Base-by-base conservation (phyloP, 2,329 filamentous ascomycete species). In the Dothiorella sarmentorum region DNA sequence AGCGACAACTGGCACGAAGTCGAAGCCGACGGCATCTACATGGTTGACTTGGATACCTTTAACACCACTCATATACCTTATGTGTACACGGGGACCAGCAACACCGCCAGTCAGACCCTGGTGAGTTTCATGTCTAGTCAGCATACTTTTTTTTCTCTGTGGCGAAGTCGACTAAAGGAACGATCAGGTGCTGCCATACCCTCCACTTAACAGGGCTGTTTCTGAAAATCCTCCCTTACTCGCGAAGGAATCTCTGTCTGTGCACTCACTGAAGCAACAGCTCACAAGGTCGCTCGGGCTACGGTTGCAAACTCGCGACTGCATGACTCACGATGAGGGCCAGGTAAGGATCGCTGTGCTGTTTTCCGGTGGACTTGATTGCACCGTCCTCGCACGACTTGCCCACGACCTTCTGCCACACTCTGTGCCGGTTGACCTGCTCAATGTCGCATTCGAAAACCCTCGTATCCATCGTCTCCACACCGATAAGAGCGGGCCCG, bases 371-470 rank as follows among this genome's bases (percentile, higher is more conserved):
- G 94, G 94, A 0, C 81, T 99, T 6, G 94, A 99, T 71, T 97
- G 94, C 69, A 93, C 92, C 0, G 79, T 97, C 0, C 79, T 99
- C 49, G 93, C 93, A 20, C 84, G 91, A 42, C 75, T 97, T 22
- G 80, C 83, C 10, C 89, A 96, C 69, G 88, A 96, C 11, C 73
- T 95, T 2, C 70, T 97, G 2, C 88, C 89, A 0, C 13, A 69
- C 0, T 73, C 80, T 3, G 86, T 95, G 66, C 77, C 82, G 1
- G 86, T 99, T 61, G 94, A 97, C 68, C 79, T 99, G 7, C 81
- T 99, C 63, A 99, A 99, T 64, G 93, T 99, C 44, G 94, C 93
- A 0, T 99, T 99, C 67, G 90, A 99, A 72, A 99, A 99, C 64
- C 93, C 92, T 87, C 63, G 85, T 81, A 60, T 85, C 63, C 65